A percentile compares a stretch with the other conserved stretches of the same genome.
phyloP scores from a whole-genome alignment of 306 rosid species.

The Cucumis cinereus region DNA sequence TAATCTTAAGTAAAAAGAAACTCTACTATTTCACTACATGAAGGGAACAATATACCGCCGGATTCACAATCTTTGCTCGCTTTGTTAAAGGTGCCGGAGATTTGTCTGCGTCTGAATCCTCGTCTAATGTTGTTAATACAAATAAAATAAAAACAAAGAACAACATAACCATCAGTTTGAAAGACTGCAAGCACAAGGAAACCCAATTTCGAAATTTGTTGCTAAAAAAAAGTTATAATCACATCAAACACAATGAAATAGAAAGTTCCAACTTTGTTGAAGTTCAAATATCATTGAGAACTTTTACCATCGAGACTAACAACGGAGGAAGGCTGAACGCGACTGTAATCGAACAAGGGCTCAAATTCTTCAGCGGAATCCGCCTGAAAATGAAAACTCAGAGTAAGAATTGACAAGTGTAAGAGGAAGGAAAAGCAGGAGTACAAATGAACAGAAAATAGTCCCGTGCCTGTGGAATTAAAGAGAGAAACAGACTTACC shows the following conservation, averaged over 20 bases:
- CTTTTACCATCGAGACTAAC: constrained; percentile 39
- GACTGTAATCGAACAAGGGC: constrained; percentile 74
- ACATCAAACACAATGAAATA: neutral
- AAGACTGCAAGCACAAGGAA: neutral
- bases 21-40: neutral
- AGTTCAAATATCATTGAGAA: neutral
- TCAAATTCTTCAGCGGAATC: constrained; percentile 58
- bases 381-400: constrained; percentile 21
- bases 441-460: neutral
- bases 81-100: constrained; percentile 16
- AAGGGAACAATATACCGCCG: constrained; percentile 9
- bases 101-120: constrained; percentile 25
- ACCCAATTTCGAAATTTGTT: neutral
- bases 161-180: neutral
- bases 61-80: constrained; percentile 26
- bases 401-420: neutral
- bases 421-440: neutral
- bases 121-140: constrained; percentile 27
- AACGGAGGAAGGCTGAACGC: constrained; percentile 52
- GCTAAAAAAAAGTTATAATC: neutral
- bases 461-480: neutral
- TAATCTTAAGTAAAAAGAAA: neutral
- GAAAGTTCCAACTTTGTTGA: neutral
- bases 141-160: neutral
- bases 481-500: constrained; percentile 5